Evolutionary conservation across 2,329 filamentous ascomycete species (phyloP).

Genomic region (Epichloe coenophiala): DNA sequence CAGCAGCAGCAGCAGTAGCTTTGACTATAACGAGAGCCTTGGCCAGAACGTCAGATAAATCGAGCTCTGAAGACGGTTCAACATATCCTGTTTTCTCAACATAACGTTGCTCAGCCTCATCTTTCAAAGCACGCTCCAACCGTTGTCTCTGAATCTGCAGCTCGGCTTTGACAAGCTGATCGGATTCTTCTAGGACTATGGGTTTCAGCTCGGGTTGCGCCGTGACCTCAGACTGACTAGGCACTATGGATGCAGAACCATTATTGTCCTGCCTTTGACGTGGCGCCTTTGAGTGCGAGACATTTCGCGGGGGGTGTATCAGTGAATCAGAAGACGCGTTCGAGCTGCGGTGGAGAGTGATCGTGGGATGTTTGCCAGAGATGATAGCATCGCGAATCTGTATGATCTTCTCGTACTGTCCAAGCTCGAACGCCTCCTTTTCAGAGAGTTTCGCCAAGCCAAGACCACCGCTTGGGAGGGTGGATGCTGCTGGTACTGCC

Average conservation of each 20-base stretch:
- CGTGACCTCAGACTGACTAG: conserved; percentile 26
- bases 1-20: conserved; percentile 46
- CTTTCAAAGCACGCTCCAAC: conserved; percentile 63
- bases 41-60: conserved; percentile 59
- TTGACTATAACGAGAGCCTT: conserved; percentile 60
- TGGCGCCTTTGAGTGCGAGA: background rate
- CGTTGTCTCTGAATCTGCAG: conserved; percentile 66
- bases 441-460: conserved; percentile 17
- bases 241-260: background rate
- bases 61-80: conserved; percentile 50
- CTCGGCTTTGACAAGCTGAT: conserved; percentile 71
- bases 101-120: conserved; percentile 57
- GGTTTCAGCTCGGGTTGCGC: conserved; percentile 61
- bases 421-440: conserved; percentile 42
- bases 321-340: conserved; percentile 11
- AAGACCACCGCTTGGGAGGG: background rate
- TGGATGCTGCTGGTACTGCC: background rate
- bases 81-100: conserved; percentile 30
- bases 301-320: background rate
- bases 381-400: conserved; percentile 69
- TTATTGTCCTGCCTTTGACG: background rate
- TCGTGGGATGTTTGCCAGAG: conserved; percentile 56
- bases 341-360: conserved; percentile 39
- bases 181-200: conserved; percentile 74
- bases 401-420: conserved; percentile 69